Evolutionary conservation across 345 rosid species (phyloP).

Genomic region (Lumnitzera racemosa): DNA sequence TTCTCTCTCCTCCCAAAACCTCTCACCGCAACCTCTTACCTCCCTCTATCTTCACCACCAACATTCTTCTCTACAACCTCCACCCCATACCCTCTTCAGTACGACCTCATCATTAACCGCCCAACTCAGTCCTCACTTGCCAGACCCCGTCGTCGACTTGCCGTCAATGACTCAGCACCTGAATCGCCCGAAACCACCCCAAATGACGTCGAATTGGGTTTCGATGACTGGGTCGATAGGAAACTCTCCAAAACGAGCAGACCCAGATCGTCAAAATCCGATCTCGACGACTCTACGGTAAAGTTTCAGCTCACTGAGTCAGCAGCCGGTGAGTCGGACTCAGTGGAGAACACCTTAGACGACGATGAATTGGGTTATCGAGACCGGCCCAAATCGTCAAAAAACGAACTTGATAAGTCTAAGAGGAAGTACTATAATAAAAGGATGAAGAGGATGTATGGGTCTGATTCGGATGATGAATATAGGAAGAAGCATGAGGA

Average conservation of each 20-base stretch:
- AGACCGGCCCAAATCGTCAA: constrained; percentile 20
- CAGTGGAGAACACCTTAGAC: too few relatives aligned
- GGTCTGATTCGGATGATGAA: constrained; percentile 88
- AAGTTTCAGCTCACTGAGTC: too few relatives aligned
- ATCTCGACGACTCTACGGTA: constrained; percentile 17
- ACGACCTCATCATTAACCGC: constrained; percentile 71
- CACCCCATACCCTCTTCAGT: constrained; percentile 79
- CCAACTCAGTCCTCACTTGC: constrained; percentile 47
- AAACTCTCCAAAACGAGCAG: constrained; percentile 38
- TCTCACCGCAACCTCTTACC: constrained; percentile 18
- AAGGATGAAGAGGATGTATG: constrained; percentile 79
- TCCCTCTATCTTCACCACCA: constrained; percentile 17
- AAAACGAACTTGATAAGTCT: constrained; percentile 53
- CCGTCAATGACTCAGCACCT: constrained; percentile 16
- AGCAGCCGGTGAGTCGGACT: too few relatives aligned
- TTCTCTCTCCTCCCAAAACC: constrained; percentile 6
- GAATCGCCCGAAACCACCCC: constrained; percentile 16
- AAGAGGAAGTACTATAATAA: constrained; percentile 83
- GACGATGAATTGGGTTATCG: too few relatives aligned
- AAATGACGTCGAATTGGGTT: constrained; percentile 30
- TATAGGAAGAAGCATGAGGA: constrained; percentile 31
- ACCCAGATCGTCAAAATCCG: constrained; percentile 17
- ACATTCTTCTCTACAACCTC: constrained; percentile 45
- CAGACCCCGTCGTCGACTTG: constrained; percentile 34
- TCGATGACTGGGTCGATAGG: constrained; percentile 79